A percentile compares a stretch with the other conserved stretches of the same genome.
Conservation (phyloP, 164 flowering plant genomes). For the Vitis labrusca region DNA sequence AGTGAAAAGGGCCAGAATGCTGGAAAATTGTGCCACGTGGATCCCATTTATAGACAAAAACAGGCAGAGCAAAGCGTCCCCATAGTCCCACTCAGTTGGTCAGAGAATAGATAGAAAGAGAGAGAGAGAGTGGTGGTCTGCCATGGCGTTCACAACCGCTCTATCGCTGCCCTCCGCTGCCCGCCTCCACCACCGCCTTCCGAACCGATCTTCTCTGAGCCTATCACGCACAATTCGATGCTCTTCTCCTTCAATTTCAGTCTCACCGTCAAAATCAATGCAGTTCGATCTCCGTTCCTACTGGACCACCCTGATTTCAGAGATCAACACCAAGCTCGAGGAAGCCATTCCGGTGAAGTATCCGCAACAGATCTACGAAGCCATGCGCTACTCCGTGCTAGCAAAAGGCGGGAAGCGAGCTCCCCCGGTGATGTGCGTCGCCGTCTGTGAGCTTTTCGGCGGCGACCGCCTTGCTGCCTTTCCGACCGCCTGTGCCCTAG, state of each 20-base stretch:
- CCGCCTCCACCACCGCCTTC: conserved; percentile 21
- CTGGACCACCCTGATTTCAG: conserved; percentile 58
- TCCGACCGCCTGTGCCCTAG: conserved; percentile 97
- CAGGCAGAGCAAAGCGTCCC: no score
- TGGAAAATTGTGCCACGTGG: no score
- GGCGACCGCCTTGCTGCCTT: conserved; percentile 77
- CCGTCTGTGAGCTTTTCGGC: conserved; percentile 82
- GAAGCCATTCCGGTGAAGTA: conserved; percentile 63
- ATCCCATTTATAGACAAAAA: no score
- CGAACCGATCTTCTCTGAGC: background rate
- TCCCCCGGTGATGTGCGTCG: conserved; percentile 85
- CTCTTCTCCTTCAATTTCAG: conserved; percentile 19
- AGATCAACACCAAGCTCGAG: conserved; percentile 68
- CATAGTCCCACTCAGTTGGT: no score
- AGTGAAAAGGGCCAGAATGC: no score
- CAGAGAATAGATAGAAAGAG: background rate
- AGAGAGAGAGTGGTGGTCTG: background rate
- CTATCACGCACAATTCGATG: conserved; percentile 21
- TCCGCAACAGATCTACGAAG: conserved; percentile 69
- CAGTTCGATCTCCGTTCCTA: conserved; percentile 65
- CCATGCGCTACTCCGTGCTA: conserved; percentile 83
- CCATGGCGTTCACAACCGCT: conserved; percentile 31
- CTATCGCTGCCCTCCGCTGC: conserved; percentile 24
- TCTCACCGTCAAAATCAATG: conserved; percentile 7
- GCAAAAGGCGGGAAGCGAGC: conserved; percentile 74